Conservation (phyloP, 768 basidiomycete genomes). For the Cantharellus anzutake region DNA sequence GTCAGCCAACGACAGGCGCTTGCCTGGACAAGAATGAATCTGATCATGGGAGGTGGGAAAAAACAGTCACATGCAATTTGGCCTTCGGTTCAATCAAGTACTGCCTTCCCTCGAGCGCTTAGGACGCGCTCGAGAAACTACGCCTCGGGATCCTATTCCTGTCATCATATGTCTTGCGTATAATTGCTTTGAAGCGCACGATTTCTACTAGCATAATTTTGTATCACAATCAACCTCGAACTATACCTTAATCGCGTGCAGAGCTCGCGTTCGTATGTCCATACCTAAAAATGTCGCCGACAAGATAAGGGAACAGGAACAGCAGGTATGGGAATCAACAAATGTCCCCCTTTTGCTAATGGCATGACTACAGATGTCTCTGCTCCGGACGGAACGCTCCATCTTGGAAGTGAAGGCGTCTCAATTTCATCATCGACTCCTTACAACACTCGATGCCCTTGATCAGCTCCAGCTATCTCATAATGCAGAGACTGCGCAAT, state of each 20-base stretch:
- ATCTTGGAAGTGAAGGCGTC: neutral
- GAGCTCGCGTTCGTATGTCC: neutral
- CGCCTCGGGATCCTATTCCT: neutral
- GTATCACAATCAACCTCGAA: too few species aligned
- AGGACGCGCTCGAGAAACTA: neutral
- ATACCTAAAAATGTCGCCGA: neutral
- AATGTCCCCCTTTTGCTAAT: neutral
- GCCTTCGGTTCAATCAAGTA: neutral
- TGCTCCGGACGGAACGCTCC: neutral
- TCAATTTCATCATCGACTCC: neutral
- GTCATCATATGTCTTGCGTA: neutral
- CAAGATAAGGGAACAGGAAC: neutral
- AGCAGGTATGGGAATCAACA: neutral
- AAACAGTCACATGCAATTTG: neutral
- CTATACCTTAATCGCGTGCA: too few species aligned
- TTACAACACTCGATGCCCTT: conserved; percentile 5
- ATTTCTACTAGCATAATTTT: too few species aligned
- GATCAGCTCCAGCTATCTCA: conserved; percentile 1
- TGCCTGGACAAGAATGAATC: conserved; percentile 94
- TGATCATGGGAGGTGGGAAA: conserved; percentile 44
- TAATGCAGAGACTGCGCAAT: neutral
- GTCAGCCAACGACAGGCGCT: conserved; percentile 8
- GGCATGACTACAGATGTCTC: neutral
- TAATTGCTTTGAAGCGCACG: too few species aligned
- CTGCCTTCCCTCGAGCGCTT: neutral